Evolutionary conservation across 768 basidiomycete genomes (phyloP).

Genomic region (Cyclocybe cylindracea): DNA sequence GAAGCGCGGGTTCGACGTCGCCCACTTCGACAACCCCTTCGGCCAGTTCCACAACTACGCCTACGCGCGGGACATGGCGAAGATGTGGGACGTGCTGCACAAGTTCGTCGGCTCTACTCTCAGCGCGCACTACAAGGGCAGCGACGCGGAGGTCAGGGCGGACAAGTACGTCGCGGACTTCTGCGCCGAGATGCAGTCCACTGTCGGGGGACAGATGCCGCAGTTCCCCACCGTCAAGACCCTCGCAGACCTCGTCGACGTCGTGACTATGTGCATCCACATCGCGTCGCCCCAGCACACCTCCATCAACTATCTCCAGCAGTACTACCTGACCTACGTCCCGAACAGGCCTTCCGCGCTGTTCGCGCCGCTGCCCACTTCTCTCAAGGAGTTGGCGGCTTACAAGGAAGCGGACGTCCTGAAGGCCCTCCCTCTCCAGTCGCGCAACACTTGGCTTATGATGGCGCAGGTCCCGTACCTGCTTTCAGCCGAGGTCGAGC

Average conservation of each 20-base stretch:
- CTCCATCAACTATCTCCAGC: slow-evolving; percentile 34
- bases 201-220: slow-evolving; percentile 18
- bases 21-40: slow-evolving; percentile 17
- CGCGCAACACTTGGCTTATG: slow-evolving; percentile 24
- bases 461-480: slow-evolving; percentile 31
- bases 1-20: slow-evolving; percentile 26
- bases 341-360: slow-evolving; percentile 31
- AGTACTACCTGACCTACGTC: slow-evolving; percentile 34
- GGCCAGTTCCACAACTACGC: slow-evolving; percentile 29
- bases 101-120: slow-evolving; percentile 24
- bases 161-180: slow-evolving; percentile 20
- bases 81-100: slow-evolving; percentile 26
- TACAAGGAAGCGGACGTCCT: slow-evolving; percentile 21
- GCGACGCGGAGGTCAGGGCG: slow-evolving; percentile 19
- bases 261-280: slow-evolving; percentile 32
- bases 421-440: slow-evolving; percentile 23
- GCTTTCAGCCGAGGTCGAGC: slow-evolving; percentile 25
- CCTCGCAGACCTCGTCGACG: slow-evolving; percentile 25
- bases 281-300: slow-evolving; percentile 33
- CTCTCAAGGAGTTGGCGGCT: slow-evolving; percentile 16
- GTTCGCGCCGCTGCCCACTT: slow-evolving; percentile 20
- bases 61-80: slow-evolving; percentile 24
- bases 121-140: slow-evolving; percentile 13
- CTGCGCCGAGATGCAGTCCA: slow-evolving; percentile 24
- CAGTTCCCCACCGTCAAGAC: slow-evolving; percentile 27